phyloP scores from a whole-genome alignment of 768 basidiomycete species.

The Macrolepiota dolichaula region DNA sequence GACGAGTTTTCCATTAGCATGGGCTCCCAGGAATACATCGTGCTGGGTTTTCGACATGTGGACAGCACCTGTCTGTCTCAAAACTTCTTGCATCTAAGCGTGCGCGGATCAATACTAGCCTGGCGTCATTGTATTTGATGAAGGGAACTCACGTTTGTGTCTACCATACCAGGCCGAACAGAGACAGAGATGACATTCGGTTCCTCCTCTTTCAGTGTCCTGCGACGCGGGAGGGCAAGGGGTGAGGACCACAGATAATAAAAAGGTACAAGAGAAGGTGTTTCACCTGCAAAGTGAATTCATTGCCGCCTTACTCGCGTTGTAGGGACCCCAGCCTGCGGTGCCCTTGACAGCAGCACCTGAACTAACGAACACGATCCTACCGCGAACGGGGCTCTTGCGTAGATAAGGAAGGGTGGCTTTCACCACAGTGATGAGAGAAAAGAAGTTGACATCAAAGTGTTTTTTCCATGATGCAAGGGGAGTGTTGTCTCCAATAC shows the following conservation, averaged over 20 bases:
- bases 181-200: constrained; percentile 71
- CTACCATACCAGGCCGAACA: constrained; percentile 84
- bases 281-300: constrained; percentile 76
- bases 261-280: neutral
- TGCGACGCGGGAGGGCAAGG: constrained; percentile 21
- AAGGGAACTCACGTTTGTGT: constrained; percentile 62
- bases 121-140: neutral
- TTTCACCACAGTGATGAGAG: constrained; percentile 68
- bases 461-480: constrained; percentile 63
- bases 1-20: constrained; percentile 68
- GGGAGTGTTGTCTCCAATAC: constrained; percentile 46
- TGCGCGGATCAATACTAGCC: constrained; percentile 3
- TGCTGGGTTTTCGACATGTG: constrained; percentile 57
- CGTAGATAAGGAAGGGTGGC: constrained; percentile 68
- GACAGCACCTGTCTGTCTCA: constrained; percentile 49
- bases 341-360: constrained; percentile 72
- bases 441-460: constrained; percentile 90
- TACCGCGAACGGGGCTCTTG: constrained; percentile 51
- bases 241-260: neutral
- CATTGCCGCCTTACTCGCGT: constrained; percentile 84
- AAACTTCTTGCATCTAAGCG: constrained; percentile 63
- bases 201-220: constrained; percentile 86
- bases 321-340: constrained; percentile 79
- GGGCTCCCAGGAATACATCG: constrained; percentile 51
- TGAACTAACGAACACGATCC: constrained; percentile 80